These are phyloP conservation scores for Boeremia exigua DNA, from an alignment of 2,329 filamentous ascomycete species.

Conservation along the genomic window DNA sequence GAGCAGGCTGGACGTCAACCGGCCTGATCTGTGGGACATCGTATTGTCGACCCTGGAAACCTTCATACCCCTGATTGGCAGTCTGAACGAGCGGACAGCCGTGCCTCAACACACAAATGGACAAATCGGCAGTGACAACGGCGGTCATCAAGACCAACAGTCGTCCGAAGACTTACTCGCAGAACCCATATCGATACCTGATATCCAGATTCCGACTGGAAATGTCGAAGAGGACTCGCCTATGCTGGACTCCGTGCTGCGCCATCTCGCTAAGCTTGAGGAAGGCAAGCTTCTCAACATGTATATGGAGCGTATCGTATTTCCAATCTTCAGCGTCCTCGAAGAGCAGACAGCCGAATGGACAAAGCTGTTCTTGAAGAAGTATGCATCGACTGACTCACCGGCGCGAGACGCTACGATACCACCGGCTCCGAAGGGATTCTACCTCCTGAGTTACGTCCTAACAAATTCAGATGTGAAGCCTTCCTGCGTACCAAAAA, in stretches of 20 bases:
- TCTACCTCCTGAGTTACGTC: conserved; percentile 4
- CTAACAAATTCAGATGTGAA: not conserved
- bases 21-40: conserved; percentile 11
- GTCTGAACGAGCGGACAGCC: conserved; percentile 43
- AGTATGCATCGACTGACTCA: not conserved
- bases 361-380: conserved; percentile 32
- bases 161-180: not conserved
- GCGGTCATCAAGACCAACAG: conserved; percentile 7
- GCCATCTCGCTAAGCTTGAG: not conserved
- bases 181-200: not conserved
- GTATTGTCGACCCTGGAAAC: conserved; percentile 34
- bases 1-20: conserved; percentile 25
- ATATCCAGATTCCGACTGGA: too few relatives aligned
- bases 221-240: not conserved
- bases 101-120: conserved; percentile 25
- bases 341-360: conserved; percentile 30
- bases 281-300: not conserved
- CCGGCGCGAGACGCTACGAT: not conserved
- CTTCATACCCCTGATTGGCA: conserved; percentile 42
- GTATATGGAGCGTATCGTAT: conserved; percentile 28
- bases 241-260: conserved; percentile 14
- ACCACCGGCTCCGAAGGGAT: conserved; percentile 21
- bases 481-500: conserved; percentile 21
- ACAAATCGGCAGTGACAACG: conserved; percentile 33
- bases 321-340: conserved; percentile 22